phyloP scores from a whole-genome alignment of 139 green algal genomes.

The Closterium sp. region DNA sequence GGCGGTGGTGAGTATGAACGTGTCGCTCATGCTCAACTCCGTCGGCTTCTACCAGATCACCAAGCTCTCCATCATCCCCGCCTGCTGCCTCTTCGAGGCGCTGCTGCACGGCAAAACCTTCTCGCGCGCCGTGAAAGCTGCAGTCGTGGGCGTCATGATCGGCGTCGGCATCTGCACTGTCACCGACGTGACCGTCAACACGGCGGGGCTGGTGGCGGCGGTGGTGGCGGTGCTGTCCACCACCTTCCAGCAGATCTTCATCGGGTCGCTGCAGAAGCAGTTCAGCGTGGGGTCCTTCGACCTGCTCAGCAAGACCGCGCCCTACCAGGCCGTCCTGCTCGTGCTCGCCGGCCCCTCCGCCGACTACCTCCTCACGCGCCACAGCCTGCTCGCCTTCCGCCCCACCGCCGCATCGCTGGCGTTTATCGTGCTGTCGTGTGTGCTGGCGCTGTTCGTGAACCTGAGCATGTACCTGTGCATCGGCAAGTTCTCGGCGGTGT shows the following conservation, averaged over 20 bases:
- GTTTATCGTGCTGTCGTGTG: slow-evolving; percentile 69
- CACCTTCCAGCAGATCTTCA: slow-evolving; percentile 86
- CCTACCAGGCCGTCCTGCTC: slow-evolving; percentile 12
- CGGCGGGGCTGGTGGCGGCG: slow-evolving; percentile 69
- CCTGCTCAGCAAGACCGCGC: slow-evolving; percentile 63
- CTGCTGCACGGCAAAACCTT: slow-evolving; percentile 63
- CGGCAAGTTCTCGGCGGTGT: slow-evolving; percentile 85
- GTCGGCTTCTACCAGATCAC: slow-evolving; percentile 67
- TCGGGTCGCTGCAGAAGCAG: slow-evolving; percentile 77
- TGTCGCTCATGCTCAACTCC: slow-evolving; percentile 66
- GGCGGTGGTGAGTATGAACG: slow-evolving; percentile 66
- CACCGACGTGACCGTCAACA: slow-evolving; percentile 31
- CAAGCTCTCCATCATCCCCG: slow-evolving; percentile 93
- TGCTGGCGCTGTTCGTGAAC: slow-evolving; percentile 78
- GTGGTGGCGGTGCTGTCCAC: slow-evolving; percentile 73
- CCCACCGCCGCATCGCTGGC: neutral
- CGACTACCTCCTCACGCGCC: slow-evolving; percentile 23
- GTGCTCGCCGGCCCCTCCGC: slow-evolving; percentile 11
- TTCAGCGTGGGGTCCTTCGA: slow-evolving; percentile 72
- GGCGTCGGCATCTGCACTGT: slow-evolving; percentile 42
- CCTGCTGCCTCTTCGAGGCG: slow-evolving; percentile 69
- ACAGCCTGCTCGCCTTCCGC: neutral
- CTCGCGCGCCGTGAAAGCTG: slow-evolving; percentile 69
- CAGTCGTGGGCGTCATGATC: slow-evolving; percentile 61
- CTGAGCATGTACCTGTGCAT: slow-evolving; percentile 90